Conservation (phyloP, 345 rosid species). For the Barbarea vulgaris region DNA sequence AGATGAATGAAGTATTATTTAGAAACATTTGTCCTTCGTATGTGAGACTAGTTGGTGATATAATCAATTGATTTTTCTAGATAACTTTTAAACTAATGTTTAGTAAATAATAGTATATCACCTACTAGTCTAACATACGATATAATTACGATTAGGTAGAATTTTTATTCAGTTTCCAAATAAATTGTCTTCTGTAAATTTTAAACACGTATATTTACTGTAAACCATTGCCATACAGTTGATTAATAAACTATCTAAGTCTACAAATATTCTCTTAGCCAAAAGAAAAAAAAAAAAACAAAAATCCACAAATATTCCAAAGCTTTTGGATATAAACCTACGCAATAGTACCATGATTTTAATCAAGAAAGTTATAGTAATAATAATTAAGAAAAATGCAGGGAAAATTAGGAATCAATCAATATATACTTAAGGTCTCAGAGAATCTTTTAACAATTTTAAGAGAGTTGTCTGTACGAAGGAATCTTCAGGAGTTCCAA, state of each 20-base stretch:
- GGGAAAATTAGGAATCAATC: constrained; percentile 20
- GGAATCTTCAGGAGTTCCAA: constrained; percentile 32
- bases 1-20: neutral
- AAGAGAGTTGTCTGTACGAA: constrained; percentile 31
- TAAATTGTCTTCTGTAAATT: neutral
- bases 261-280: neutral
- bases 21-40: neutral
- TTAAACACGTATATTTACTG: neutral
- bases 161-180: neutral
- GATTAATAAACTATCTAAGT: neutral
- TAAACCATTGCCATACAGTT: neutral
- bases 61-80: neutral
- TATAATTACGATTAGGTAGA: neutral
- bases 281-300: too few relatives aligned
- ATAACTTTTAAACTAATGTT: too few relatives aligned
- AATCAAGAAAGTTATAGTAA: neutral
- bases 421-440: constrained; percentile 10
- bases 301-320: neutral
- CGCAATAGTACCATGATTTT: neutral
- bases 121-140: neutral
- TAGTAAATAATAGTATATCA: neutral
- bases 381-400: neutral
- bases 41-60: neutral
- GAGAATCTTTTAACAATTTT: constrained; percentile 29
- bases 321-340: constrained; percentile 8